Evolutionary conservation across 2,329 filamentous ascomycete species (phyloP), one percentile per base, ranked within the genome.

Genomic region (Fragosphaeria purpurea): DNA sequence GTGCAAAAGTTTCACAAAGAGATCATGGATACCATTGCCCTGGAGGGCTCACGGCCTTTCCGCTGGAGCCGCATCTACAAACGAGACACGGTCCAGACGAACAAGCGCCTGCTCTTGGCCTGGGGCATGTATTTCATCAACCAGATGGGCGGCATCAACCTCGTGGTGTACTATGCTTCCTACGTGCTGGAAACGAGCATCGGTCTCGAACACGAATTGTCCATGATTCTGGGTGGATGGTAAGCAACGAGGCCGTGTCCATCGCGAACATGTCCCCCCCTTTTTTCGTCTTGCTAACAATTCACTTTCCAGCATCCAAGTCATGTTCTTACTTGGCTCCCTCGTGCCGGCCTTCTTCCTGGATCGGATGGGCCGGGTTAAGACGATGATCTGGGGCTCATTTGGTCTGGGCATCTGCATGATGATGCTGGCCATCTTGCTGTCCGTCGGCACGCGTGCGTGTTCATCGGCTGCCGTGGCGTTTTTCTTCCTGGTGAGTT

Each of bases 111-210:
- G 33, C 44, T 49, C 6, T 37, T 50, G 5, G 46, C 31, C 40
- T 48, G 47, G 30, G 48, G 49, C 38, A 31, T 12, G 9, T 35
- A 47, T n/a, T 47, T 49, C 10, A 57, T 58, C 39, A 59, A 62
- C 44, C 58, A 63, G 53, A 54, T 64, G 53, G 76, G 75, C 22
- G 63, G 62, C 1, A 59, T 65, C 42, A 64, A 64, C 22, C 48
- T 61, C 7, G 62, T 53, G 30, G 41, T 31, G 5, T 49, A 42
- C 33, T 37, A 37, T 37, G 35, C 35, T 7, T 37, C 35, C 11
- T 37, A 30, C n/a, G 40, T 30, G 11, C 11, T 41, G n/a, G 8
- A 41, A 13, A 41, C 40, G 8, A 41, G 22, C 40, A 55, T 63
- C 54, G n/a, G 50, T 61, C 35, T 37, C 11, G 35, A 37, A 37